Evolutionary conservation across 352 stramenopile genomes (phyloP).

Genomic region (Phytophthora tubulina): DNA sequence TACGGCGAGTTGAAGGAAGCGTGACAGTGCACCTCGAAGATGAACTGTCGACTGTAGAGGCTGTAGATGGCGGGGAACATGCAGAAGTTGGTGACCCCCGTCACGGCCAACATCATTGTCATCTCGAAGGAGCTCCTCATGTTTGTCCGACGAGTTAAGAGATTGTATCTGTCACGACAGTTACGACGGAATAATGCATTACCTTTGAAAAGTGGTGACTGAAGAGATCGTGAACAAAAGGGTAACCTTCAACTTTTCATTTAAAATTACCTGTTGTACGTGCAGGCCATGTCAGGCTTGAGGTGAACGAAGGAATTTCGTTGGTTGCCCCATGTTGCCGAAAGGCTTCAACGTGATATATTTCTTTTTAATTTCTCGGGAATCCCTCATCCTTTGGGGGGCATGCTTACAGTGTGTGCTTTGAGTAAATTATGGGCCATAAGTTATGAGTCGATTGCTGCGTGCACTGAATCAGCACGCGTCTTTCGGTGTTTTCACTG

Average conservation of each 20-base stretch:
- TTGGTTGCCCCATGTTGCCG: constrained; percentile 34
- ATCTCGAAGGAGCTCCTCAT: constrained; percentile 77
- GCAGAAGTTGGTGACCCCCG: constrained; percentile 80
- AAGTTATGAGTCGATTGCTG: not conserved
- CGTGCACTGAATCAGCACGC: not conserved
- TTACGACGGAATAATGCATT: not conserved
- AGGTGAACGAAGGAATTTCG: not conserved
- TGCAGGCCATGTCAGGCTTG: constrained; percentile 6
- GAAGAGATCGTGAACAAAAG: not conserved
- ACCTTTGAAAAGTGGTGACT: constrained; percentile 2
- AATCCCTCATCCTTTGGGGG: constrained; percentile 57
- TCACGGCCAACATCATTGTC: constrained; percentile 76
- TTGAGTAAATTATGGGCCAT: no score
- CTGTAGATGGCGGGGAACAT: constrained; percentile 79
- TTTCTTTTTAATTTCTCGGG: constrained; percentile 92
- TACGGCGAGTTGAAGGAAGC: not conserved
- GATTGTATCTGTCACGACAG: not conserved
- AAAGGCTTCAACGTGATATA: constrained; percentile 88
- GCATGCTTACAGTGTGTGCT: not conserved
- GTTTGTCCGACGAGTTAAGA: constrained; percentile 8
- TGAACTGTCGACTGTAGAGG: constrained; percentile 63
- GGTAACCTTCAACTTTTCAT: constrained; percentile 14
- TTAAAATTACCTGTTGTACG: constrained; percentile 20
- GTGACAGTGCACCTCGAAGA: constrained; percentile 70
- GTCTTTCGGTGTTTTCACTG: no score